These are phyloP conservation scores for Debaryomycetaceae sp. DNA, from an alignment of 1,139 yeast genomes.

Conservation along the genomic window DNA sequence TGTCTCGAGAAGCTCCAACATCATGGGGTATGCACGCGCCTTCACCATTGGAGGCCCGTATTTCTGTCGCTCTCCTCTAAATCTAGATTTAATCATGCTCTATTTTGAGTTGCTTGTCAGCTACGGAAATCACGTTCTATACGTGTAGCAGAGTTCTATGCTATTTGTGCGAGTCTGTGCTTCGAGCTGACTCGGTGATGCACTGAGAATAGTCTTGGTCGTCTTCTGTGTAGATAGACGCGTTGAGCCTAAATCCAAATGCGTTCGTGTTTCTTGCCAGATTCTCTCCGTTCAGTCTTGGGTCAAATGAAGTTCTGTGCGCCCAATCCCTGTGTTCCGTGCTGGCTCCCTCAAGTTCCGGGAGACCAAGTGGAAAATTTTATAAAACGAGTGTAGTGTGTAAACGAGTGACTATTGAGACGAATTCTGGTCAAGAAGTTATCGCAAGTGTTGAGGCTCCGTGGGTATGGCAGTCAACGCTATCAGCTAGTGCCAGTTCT, in stretches of 20 bases:
- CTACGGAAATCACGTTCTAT: background rate
- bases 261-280: background rate
- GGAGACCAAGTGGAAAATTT: too few species aligned
- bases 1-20: slow-evolving; percentile 46
- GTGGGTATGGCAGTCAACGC: background rate
- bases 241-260: background rate
- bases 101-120: too few species aligned
- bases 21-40: slow-evolving; percentile 36
- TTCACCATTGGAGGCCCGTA: slow-evolving; percentile 45
- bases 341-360: too few species aligned
- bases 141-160: background rate
- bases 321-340: too few species aligned
- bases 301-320: too few species aligned
- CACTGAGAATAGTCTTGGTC: background rate
- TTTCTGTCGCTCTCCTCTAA: slow-evolving; percentile 5
- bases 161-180: background rate
- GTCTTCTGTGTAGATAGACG: background rate
- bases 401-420: background rate
- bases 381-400: background rate
- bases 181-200: background rate
- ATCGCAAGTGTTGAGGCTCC: background rate
- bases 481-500: background rate
- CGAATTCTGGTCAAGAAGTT: background rate
- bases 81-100: background rate
- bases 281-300: too few species aligned